Evolutionary conservation across 2,329 filamentous ascomycete species (phyloP), one percentile per base, ranked within the genome.

Genomic region (Diaporthe nobilis): DNA sequence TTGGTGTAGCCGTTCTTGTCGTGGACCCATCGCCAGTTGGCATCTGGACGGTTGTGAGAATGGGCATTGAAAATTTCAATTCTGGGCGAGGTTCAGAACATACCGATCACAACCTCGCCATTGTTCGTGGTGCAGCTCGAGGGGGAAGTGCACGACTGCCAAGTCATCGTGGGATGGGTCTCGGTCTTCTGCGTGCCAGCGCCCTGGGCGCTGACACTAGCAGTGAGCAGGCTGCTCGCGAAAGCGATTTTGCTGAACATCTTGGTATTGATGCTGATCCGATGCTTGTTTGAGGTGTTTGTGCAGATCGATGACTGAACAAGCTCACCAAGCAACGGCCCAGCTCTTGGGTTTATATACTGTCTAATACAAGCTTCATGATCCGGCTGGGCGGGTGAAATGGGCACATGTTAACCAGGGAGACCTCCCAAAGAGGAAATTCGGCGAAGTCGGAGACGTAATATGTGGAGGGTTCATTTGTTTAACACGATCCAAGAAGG

Each of bases 1-100:
- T 89, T 89, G 78, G 82, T 85, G 79, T 85, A 87, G 58, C 86
- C 85, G 37, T 79, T 79, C 55, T 83, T 85, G 47, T 83, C 82
- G 82, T 91, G 88, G 70, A 90, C 81, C 90, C 90, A 91, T 72
- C 89, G 86, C 89, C 89, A 91, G 83, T 91, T 91, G 77, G 88
- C 79, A 79, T 91, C 65, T 70, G 34, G 1, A 22, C 2, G 2
- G 1, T 9, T 17, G 34, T 55, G 49, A 70, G 49, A 28, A 31
- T 42, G 12, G 13, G 8, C 1, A 22, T 12, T 22, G 89, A 77
- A 91, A 82, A 49, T 88, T 86, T 9, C 3, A 1, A 2, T 20
- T 39, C 28, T 53, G 2, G 22, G 6, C 12, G 3, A 1, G 1
- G 17, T 37, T 28, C 34, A 28, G 71, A 31, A 42, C 65, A 4